phyloP scores from a whole-genome alignment of 495 filamentous ascomycete genomes.

The Penicillium bovifimosum region DNA sequence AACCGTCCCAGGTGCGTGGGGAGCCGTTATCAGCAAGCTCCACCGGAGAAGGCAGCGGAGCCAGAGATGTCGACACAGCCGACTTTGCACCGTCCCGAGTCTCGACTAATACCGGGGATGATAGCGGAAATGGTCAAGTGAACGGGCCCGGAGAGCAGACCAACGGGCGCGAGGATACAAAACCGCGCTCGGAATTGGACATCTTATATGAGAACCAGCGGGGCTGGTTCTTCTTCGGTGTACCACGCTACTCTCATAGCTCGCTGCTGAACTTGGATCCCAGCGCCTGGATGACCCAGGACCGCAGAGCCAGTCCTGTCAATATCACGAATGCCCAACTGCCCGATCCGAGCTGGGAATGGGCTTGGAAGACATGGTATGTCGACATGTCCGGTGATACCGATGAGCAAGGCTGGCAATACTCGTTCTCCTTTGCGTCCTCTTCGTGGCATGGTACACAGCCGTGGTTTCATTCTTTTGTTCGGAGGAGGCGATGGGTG shows the following conservation, averaged over 20 bases:
- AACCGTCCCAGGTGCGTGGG: slow-evolving; percentile 19
- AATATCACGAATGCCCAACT: slow-evolving; percentile 87
- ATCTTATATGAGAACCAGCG: slow-evolving; percentile 93
- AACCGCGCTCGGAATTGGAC: slow-evolving; percentile 56
- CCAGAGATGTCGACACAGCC: slow-evolving; percentile 8
- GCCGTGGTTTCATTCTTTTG: slow-evolving; percentile 89
- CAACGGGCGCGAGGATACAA: slow-evolving; percentile 6
- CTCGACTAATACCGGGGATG: slow-evolving; percentile 13
- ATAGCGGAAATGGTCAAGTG: slow-evolving; percentile 16
- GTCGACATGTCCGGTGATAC: slow-evolving; percentile 84
- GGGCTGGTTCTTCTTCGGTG: slow-evolving; percentile 80
- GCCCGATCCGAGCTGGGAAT: slow-evolving; percentile 93
- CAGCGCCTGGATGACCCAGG: slow-evolving; percentile 73
- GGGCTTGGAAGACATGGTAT: slow-evolving; percentile 93
- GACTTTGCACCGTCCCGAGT: slow-evolving; percentile 16
- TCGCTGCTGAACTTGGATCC: slow-evolving; percentile 87
- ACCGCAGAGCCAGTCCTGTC: slow-evolving; percentile 67
- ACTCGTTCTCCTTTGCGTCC: slow-evolving; percentile 77
- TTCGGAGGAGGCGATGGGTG: slow-evolving; percentile 82
- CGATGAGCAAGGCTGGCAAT: slow-evolving; percentile 94
- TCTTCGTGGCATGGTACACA: slow-evolving; percentile 90
- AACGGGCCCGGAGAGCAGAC: slow-evolving; percentile 10
- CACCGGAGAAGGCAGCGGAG: slow-evolving; percentile 8
- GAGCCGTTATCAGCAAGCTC: slow-evolving; percentile 22
- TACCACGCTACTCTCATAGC: slow-evolving; percentile 78